Base-by-base conservation (phyloP, 306 rosid species). In the Prunus mira region DNA sequence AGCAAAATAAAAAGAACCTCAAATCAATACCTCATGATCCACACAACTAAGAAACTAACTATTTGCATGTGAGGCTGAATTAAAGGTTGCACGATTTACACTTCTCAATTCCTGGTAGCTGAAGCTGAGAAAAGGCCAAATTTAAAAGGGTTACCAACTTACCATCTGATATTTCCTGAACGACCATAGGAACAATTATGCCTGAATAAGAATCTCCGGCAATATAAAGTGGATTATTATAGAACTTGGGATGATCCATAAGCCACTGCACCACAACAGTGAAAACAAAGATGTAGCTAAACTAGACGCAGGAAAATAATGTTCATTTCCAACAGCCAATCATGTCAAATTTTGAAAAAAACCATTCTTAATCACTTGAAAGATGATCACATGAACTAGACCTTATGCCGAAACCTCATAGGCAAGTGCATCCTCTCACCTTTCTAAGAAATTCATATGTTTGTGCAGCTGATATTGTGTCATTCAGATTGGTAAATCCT, bases 131-230 rank as follows among this genome's bases (percentile, higher is more conserved):
- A 38, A 38, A 38, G 43, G 43, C 7, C 43, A 2, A 20, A 25
- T 22, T 47, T 43, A 65, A 38, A 10, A 66, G 52, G 20, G 19
- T 25, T 24, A 68, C 71, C 49, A 6, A 38, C 43, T 22, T 82
- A 87, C 93, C 87, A 17, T 84, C 69, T 22, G 70, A 74, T 67
- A 89, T 54, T 83, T 82, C 67, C 15, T 70, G 67, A 56, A 69
- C 79, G 64, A 87, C 38, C 20, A 82, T 69, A 12, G 82, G 87
- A 2, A 76, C 71, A 14, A 27, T 17, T 9, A 80, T 15, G 63
- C 91, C 88, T 10, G 93, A 45, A 46, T 86, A 88, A 3, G 96
- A 90, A 52, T 84, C 88, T 25, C 96, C 91, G 46, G 80, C 89
- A 34, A 90, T 11, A 41, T 83, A 86, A 46, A 88, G 55, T 47